Conservation (phyloP, 176 grass and related monocot genomes). For the Lolium rigidum region DNA sequence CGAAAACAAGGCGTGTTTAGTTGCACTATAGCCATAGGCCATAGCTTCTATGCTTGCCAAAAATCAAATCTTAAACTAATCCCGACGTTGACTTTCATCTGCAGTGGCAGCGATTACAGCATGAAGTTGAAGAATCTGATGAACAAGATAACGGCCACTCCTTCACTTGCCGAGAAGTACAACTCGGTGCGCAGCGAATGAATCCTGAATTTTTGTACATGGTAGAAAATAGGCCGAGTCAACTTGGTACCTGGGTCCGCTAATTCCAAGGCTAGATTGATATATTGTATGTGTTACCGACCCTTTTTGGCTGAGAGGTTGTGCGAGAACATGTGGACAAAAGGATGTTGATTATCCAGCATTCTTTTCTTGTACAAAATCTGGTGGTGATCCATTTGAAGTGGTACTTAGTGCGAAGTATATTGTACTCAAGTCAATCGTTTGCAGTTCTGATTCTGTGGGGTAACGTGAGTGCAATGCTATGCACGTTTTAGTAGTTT, state of each 20-base stretch:
- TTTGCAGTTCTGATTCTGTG: background rate
- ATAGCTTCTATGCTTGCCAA: background rate
- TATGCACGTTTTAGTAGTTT: background rate
- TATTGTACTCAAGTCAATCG: too few relatives aligned
- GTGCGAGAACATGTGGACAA: background rate
- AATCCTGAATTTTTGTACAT: constrained; percentile 42
- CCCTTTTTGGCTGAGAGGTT: background rate
- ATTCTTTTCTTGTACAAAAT: constrained; percentile 37
- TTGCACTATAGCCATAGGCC: background rate
- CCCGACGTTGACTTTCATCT: constrained; percentile 17
- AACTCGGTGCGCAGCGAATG: constrained; percentile 90
- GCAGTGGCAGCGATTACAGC: constrained; percentile 85
- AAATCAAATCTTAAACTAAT: too few relatives aligned
- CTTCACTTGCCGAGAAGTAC: constrained; percentile 80
- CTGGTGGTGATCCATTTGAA: constrained; percentile 10
- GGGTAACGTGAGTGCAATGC: background rate
- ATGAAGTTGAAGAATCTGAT: constrained; percentile 96
- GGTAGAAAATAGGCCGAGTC: constrained; percentile 44
- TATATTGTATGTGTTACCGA: background rate
- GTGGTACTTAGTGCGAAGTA: background rate
- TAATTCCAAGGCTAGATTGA: background rate
- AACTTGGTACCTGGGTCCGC: background rate
- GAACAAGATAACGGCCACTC: constrained; percentile 66
- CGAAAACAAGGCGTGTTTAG: background rate
- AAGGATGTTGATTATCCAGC: background rate